Base-by-base conservation (phyloP, 495 filamentous ascomycete species). In the Aspergillus wentii region DNA sequence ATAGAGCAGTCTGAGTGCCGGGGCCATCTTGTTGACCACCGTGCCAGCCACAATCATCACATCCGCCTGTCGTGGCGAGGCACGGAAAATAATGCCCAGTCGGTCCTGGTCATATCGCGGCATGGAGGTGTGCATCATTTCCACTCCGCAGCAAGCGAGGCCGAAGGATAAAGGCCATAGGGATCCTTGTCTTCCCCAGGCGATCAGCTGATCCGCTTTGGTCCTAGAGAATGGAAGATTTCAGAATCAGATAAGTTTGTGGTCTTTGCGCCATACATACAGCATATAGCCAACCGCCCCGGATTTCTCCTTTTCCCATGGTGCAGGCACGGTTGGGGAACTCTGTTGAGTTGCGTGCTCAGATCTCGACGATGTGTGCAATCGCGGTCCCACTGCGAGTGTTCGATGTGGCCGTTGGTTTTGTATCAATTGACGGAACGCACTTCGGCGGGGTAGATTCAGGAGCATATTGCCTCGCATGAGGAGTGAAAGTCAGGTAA, bases 11-110 rank as follows among this genome's bases (percentile, higher is more conserved):
- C 88, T 70, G 57, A 95, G 67, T 4, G 88, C 89, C 10, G 88
- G 87, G 2, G 88, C 89, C 89, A 95, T 94, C 73, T 95, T 95
- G 72, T 94, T 95, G 32, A 86, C 90, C 23, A 95, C 75, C 2
- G 88, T 95, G 25, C 88, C 88, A 10, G 88, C 88, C 2, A 95
- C 87, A 46, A 95, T 92, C 88, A 95, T 95, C 40, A 94, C 86
- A 65, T 95, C 88, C 31, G 85, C 86, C 64, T 95, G 88, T 5
- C 88, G 84, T 5, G 88, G 88, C 16, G 86, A 92, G 33, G 87
- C 88, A 33, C 88, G 85, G 78, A 95, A 95, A 51, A 95, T 94
- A 64, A 95, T 94, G 35, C 88, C 88, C 14, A 95, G 74, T 8
- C 89, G 72, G 66, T 95, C 88, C 55, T 94, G 89, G 51, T 95